These are phyloP conservation scores for Babesia ovata DNA, from an alignment of 169 alveolate species.

Conservation along the genomic window DNA sequence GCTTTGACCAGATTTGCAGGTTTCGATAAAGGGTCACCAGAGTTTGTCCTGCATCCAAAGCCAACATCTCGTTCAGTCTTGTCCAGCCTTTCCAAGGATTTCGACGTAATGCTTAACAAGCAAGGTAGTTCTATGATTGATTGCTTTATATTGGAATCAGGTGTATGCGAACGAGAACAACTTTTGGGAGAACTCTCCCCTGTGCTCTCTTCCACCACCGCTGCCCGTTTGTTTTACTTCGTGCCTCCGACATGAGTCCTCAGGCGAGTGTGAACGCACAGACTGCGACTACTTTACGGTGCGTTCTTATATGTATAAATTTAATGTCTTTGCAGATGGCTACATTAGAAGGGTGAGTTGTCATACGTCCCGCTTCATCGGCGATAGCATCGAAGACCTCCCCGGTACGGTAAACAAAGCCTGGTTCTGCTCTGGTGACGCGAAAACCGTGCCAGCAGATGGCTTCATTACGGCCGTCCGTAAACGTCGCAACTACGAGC, in stretches of 20 bases:
- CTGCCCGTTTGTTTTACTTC: conserved; percentile 32
- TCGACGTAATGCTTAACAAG: not conserved
- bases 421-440: conserved; percentile 39
- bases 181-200: conserved; percentile 27
- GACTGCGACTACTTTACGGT: conserved; percentile 66
- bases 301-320: not conserved
- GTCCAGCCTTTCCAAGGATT: conserved; percentile 38
- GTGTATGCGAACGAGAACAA: conserved; percentile 49
- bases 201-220: conserved; percentile 33
- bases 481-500: conserved; percentile 8
- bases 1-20: conserved; percentile 11
- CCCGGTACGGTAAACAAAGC: conserved; percentile 31
- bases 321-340: conserved; percentile 18
- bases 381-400: conserved; percentile 10
- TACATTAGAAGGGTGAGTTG: conserved; percentile 34
- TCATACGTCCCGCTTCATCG: not conserved
- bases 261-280: conserved; percentile 59
- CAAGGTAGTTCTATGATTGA: not conserved
- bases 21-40: conserved; percentile 44
- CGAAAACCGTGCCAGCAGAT: conserved; percentile 13
- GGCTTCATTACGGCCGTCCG: conserved; percentile 32
- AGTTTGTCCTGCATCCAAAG: conserved; percentile 15
- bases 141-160: conserved; percentile 1
- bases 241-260: not conserved
- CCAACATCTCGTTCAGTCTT: not conserved